Percentiles rank a stretch among this genome's conserved stretches.
Evolutionary conservation across 2,329 filamentous ascomycete genomes (phyloP).

Genomic region (Colletotrichum cereale): DNA sequence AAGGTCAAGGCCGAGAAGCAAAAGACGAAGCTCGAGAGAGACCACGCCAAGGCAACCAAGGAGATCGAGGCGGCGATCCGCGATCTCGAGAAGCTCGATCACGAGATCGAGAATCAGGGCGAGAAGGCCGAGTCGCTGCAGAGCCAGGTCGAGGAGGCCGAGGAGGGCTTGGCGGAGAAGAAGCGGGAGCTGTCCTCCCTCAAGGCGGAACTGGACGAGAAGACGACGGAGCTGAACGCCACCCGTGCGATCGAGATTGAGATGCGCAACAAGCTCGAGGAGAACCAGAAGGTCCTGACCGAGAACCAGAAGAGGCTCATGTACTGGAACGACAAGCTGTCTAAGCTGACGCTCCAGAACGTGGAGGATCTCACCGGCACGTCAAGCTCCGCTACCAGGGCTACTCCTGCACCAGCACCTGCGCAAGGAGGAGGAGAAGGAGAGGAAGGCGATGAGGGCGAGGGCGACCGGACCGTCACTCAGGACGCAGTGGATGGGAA

Average conservation of each 20-base stretch:
- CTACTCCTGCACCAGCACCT: constrained; percentile 25
- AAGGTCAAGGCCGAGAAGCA: constrained; percentile 96
- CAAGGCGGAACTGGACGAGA: constrained; percentile 89
- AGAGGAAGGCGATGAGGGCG: constrained; percentile 44
- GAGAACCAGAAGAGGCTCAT: constrained; percentile 88
- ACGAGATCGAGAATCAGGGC: constrained; percentile 82
- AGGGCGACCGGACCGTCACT: constrained; percentile 42
- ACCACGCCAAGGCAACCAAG: constrained; percentile 80
- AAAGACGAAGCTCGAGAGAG: constrained; percentile 86
- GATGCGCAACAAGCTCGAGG: constrained; percentile 98
- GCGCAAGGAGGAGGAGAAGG: constrained; percentile 41
- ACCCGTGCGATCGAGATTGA: constrained; percentile 93
- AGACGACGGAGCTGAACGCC: constrained; percentile 86
- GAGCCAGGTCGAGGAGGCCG: constrained; percentile 82
- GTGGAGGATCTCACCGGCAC: constrained; percentile 74
- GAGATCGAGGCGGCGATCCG: constrained; percentile 79
- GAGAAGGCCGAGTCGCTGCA: constrained; percentile 80
- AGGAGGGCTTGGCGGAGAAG: constrained; percentile 81
- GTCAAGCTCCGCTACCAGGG: constrained; percentile 44
- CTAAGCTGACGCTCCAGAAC: constrained; percentile 86
- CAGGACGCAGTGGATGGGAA: constrained; percentile 20
- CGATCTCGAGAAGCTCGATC: constrained; percentile 83
- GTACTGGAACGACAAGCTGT: constrained; percentile 92
- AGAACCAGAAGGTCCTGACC: constrained; percentile 87
- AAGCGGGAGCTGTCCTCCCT: constrained; percentile 83